Evolutionary conservation across 164 flowering plant species (phyloP).

Genomic region (Saururus chinensis): DNA sequence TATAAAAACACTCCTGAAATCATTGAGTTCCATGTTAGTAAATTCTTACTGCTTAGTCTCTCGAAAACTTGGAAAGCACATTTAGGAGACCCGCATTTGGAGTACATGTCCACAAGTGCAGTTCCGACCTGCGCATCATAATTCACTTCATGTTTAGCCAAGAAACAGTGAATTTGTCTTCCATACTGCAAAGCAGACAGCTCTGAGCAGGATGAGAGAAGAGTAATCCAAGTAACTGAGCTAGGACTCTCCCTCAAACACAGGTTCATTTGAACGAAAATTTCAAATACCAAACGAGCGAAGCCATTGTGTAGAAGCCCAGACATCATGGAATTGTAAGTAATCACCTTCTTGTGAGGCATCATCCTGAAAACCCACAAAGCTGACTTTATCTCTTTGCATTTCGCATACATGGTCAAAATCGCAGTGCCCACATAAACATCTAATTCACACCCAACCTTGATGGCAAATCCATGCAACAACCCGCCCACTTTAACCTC

Average conservation of each 20-base stretch:
- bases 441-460: constrained; percentile 52
- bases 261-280: constrained; percentile 40
- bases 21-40: constrained; percentile 68
- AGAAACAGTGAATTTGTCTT: constrained; percentile 43
- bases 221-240: constrained; percentile 44
- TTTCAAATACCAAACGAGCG: constrained; percentile 18
- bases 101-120: constrained; percentile 62
- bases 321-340: constrained; percentile 53
- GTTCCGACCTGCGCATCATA: constrained; percentile 47
- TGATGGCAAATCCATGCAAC: constrained; percentile 50
- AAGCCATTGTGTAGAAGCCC: constrained; percentile 43
- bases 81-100: constrained; percentile 49
- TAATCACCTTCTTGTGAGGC: constrained; percentile 38
- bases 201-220: constrained; percentile 53
- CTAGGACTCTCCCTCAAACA: constrained; percentile 26
- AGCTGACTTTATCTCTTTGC: constrained; percentile 29
- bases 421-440: constrained; percentile 49
- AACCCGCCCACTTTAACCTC: constrained; percentile 21
- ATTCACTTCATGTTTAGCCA: constrained; percentile 22
- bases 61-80: constrained; percentile 34
- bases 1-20: constrained; percentile 56
- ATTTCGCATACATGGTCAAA: constrained; percentile 45
- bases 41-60: constrained; percentile 32
- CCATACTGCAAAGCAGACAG: constrained; percentile 32
- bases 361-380: constrained; percentile 31